Base-by-base conservation (phyloP, 2,329 filamentous ascomycete genomes). In the Fusarium heterosporum region DNA sequence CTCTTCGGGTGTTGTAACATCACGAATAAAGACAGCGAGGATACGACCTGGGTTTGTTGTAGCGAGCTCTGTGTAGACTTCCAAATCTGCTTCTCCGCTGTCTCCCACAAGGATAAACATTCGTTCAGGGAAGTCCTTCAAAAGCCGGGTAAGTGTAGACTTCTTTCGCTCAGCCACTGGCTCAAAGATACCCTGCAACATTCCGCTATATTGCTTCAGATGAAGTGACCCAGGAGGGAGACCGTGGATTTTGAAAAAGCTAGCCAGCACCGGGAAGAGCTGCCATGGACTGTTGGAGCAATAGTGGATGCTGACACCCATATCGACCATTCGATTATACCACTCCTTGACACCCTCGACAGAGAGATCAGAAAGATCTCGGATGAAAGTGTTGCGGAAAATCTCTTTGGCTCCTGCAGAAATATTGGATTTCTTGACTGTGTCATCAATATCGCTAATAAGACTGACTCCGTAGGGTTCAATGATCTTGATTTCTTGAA, bases 261-360 rank as follows among this genome's bases (percentile, higher is more conserved):
- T 93, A 7, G 92, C 90, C 12, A 99, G 82, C 4, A 98, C 88
- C 0, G 96, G 96, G 72, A 93, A 99, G 8, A 99, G 85, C 76
- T 99, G 96, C 96, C 96, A 99, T 1, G 96, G 96, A 49, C 95
- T 97, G 78, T 99, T 99, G n/a, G 96, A 99, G 68, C 97, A 96
- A 77, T 99, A 99, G 76, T 99, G 96, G 51, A 99, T 86, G 71
- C 89, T 88, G 25, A 98, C 95, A 17, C 94, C 93, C 80, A 95
- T 88, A 19, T 89, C 83, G 38, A 91, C 85, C 79, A 99, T 84
- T 19, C 84, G 84, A 34, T 83, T 88, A 75, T 98, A 99, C 95
- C 96, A 98, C 64, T 96, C 93, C 58, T 84, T 87, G 19, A 98
- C 94, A 3, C 96, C 96, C 16, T 93, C 90, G 22, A 99, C 89